phyloP scores from a whole-genome alignment of 176 grass and related monocot species.

The Eragrostis nindensis region DNA sequence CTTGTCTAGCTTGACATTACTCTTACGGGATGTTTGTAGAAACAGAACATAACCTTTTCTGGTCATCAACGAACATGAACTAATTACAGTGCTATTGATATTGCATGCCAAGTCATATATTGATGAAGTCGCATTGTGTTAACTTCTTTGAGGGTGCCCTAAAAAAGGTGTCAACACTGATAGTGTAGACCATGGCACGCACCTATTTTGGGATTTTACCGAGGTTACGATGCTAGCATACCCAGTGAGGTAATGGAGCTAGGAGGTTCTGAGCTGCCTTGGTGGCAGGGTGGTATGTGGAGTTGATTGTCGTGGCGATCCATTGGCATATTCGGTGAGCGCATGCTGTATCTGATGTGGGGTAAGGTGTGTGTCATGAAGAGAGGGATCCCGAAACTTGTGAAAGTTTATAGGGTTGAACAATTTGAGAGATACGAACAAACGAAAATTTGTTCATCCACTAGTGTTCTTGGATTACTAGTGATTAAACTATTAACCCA shows the following conservation, averaged over 20 bases:
- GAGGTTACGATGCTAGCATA: neutral
- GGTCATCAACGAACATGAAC: neutral
- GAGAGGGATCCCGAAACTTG: neutral
- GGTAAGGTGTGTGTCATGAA: neutral
- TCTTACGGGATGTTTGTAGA: neutral
- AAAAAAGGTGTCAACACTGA: neutral
- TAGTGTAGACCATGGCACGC: neutral
- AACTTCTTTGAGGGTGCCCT: neutral
- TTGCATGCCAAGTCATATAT: neutral
- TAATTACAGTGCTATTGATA: neutral
- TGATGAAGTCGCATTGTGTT: conserved; percentile 1
- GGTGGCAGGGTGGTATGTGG: neutral
- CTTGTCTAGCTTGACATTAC: neutral
- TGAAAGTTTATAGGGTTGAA: neutral
- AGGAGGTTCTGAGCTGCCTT: neutral
- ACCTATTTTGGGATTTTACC: neutral
- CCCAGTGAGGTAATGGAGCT: neutral
- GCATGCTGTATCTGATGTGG: neutral
- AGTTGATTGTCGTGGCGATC: neutral
- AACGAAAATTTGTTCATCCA: neutral
- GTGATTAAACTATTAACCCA: neutral
- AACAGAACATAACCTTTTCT: neutral
- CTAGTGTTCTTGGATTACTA: neutral
- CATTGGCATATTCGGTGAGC: neutral
- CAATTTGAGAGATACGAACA: neutral